Percentiles rank a stretch among this genome's conserved stretches.
These are phyloP conservation scores for Cornus florida DNA, from an alignment of 148 eudicot genomes.

Conservation along the genomic window DNA sequence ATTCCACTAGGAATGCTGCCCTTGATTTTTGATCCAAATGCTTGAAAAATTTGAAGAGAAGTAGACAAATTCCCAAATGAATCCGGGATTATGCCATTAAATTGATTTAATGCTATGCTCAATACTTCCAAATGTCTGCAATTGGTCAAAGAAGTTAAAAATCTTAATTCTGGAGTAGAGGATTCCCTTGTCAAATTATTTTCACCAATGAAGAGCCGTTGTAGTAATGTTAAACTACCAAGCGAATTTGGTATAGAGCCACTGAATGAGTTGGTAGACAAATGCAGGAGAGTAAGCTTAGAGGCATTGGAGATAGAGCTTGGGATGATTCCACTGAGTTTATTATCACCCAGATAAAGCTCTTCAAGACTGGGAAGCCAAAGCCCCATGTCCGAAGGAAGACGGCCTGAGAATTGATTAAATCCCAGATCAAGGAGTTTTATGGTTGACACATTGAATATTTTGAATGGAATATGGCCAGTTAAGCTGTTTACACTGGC, in stretches of 20 bases:
- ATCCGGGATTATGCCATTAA: background rate
- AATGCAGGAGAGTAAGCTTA: background rate
- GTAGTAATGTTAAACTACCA: conserved; percentile 2
- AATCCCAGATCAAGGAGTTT: background rate
- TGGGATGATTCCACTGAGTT: conserved; percentile 1
- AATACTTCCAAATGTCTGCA: background rate
- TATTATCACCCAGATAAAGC: background rate
- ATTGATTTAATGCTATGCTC: background rate
- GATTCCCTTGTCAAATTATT: background rate
- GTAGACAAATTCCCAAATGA: background rate
- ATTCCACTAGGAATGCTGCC: background rate
- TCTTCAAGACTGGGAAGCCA: background rate
- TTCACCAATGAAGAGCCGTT: background rate
- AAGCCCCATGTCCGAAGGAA: background rate
- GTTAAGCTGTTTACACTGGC: background rate
- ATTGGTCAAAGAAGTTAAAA: background rate
- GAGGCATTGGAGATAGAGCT: conserved; percentile 3
- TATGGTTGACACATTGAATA: background rate
- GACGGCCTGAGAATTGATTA: conserved; percentile 4
- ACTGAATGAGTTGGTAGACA: background rate
- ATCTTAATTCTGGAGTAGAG: background rate
- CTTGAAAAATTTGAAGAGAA: background rate
- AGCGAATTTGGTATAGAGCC: background rate
- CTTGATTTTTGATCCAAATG: background rate
- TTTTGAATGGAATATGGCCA: conserved; percentile 1